phyloP scores from a whole-genome alignment of 225 moss, liverwort and hornwort genomes.

The Pleurozium schreberi region DNA sequence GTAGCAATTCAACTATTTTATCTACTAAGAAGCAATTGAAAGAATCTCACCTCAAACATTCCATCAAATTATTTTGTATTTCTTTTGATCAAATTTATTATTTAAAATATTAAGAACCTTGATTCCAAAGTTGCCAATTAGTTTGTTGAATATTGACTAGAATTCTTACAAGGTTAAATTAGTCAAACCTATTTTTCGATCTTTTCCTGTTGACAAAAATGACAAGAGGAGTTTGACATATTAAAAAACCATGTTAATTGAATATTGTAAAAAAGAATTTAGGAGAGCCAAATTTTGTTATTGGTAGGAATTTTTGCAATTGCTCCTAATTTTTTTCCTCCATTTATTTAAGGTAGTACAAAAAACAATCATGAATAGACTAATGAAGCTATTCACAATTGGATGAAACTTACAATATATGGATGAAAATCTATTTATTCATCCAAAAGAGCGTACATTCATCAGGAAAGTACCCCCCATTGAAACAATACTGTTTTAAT shows the following conservation, averaged over 20 bases:
- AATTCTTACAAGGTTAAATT: too few species aligned
- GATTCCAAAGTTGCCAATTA: not conserved
- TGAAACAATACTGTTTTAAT: too few species aligned
- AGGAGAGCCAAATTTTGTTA: not conserved
- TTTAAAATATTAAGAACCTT: not conserved
- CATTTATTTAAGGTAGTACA: too few species aligned
- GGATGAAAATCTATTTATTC: too few species aligned
- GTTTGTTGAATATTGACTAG: not conserved
- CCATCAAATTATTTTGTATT: not conserved
- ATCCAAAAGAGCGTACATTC: too few species aligned
- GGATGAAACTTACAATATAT: too few species aligned
- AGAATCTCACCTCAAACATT: not conserved
- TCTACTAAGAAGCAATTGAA: not conserved
- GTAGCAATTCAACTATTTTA: not conserved
- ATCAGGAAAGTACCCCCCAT: too few species aligned
- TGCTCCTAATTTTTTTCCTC: too few species aligned
- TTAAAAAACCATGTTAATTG: not conserved
- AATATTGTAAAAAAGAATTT: not conserved
- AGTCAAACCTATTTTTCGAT: not conserved
- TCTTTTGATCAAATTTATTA: not conserved
- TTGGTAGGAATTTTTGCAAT: not conserved
- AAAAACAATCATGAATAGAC: too few species aligned
- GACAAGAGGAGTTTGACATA: fast-evolving
- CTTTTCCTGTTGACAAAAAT: not conserved
- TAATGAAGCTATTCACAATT: too few species aligned